Conservation (phyloP, 202 grass and related monocot species). For the Tripidium arundinaceum region DNA sequence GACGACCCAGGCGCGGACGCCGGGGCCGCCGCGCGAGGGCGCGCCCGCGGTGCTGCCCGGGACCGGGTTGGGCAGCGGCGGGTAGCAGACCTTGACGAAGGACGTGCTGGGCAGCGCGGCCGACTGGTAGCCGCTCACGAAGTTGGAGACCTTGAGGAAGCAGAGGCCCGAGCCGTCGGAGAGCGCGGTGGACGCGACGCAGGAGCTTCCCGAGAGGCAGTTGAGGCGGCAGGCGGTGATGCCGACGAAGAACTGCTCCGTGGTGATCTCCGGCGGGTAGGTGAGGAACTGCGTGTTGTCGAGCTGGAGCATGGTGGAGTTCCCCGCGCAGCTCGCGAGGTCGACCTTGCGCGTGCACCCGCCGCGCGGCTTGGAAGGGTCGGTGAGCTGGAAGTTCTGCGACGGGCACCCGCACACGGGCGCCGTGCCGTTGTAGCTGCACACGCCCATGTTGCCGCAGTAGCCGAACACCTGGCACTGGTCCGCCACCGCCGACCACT, state of each 20-base stretch:
- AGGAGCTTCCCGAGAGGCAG: slow-evolving; percentile 69
- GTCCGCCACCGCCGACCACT: slow-evolving; percentile 89
- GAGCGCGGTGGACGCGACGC: slow-evolving; percentile 75
- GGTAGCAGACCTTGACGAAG: slow-evolving; percentile 91
- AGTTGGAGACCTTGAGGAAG: slow-evolving; percentile 73
- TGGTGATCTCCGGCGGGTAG: slow-evolving; percentile 64
- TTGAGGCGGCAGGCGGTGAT: slow-evolving; percentile 82
- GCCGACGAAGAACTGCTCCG: slow-evolving; percentile 79
- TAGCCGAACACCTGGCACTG: slow-evolving; percentile 95
- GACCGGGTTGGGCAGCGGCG: slow-evolving; percentile 20
- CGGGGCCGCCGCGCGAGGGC: background rate
- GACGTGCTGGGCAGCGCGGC: slow-evolving; percentile 79
- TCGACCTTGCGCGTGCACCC: slow-evolving; percentile 54
- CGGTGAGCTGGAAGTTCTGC: slow-evolving; percentile 42
- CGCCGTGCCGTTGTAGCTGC: slow-evolving; percentile 73
- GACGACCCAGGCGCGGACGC: slow-evolving; percentile 61
- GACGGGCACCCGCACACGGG: slow-evolving; percentile 80
- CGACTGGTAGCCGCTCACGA: slow-evolving; percentile 74
- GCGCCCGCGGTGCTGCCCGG: too few species aligned
- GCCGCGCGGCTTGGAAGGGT: slow-evolving; percentile 13
- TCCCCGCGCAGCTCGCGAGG: slow-evolving; percentile 58
- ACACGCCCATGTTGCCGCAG: slow-evolving; percentile 89
- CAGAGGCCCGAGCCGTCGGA: slow-evolving; percentile 83
- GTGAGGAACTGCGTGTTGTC: slow-evolving; percentile 86
- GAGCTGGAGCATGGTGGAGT: slow-evolving; percentile 79